Evolutionary conservation across 2,329 filamentous ascomycete species (phyloP), one percentile per base, ranked within the genome.

Genomic region (Alternaria sp.): DNA sequence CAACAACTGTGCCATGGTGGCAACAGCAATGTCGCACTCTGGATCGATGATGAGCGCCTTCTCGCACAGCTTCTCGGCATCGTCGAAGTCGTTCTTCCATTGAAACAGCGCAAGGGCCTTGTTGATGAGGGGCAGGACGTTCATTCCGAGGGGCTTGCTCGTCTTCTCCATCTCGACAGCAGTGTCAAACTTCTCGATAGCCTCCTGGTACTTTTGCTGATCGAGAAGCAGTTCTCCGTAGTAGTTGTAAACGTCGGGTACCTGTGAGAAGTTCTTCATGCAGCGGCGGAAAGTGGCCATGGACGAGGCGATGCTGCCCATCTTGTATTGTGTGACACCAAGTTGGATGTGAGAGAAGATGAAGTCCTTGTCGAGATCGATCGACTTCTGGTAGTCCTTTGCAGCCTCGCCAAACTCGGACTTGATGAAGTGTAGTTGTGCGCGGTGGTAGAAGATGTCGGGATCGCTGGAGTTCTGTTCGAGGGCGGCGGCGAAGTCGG

Each of bases 301-400:
- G 48, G 94, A 97, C 9, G 94, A 97, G 8, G 95, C 95, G 60
- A 99, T 92, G 30, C 93, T 97, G 70, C 95, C 95, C 91, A 98
- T 96, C 89, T 99, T 99, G 86, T 99, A 99, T 82, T 99, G 95
- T 51, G 95, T 99, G 54, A 99, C 95, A 79, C 95, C 95, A 44
- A 99, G 92, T 82, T 99, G 95, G 75, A 99, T 99, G 83, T 99
- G 95, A 8, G 94, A 98, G 87, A 97, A 99, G 83, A 99, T 99
- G 81, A 99, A 99, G 70, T 92, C 90, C 71, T 89, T 87, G 84
- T 99, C 95, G 30, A 99, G 87, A 73, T 99, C 95, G 74, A 99
- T 99, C 3, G 95, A 98, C 83, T 97, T 97, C 80, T 99, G 95
- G 84, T 99, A 99, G 83, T 99, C 95, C 84, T 96, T 97, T 62